These are phyloP conservation scores for Kalanchoe fedtschenkoi DNA, from an alignment of 164 flowering plant species.

Conservation along the genomic window DNA sequence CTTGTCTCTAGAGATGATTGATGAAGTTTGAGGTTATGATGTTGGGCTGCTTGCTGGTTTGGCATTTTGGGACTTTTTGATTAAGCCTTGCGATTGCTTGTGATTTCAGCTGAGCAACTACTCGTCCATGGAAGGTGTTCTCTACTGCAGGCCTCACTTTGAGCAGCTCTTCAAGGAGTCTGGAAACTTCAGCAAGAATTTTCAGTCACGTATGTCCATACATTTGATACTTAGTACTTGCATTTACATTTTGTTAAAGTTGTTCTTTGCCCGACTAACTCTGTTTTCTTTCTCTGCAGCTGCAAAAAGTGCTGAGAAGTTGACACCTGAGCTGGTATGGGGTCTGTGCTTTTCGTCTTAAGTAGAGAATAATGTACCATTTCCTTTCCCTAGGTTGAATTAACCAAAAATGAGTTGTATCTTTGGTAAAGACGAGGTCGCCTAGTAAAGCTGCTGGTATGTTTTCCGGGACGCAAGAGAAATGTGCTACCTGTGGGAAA, in stretches of 20 bases:
- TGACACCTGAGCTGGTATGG: conserved; percentile 5
- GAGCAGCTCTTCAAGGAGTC: conserved; percentile 71
- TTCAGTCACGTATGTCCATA: conserved; percentile 25
- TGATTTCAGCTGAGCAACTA: conserved; percentile 44
- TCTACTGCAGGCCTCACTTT: conserved; percentile 59
- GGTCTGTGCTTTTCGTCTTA: neutral
- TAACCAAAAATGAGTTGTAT: neutral
- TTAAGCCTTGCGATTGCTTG: neutral
- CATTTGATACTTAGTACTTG: neutral
- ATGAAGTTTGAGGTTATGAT: neutral
- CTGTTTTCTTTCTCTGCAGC: neutral
- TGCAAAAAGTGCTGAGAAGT: conserved; percentile 5
- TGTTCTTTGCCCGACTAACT: no score
- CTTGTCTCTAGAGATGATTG: neutral
- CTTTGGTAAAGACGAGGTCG: conserved; percentile 61
- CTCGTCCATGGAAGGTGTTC: conserved; percentile 67
- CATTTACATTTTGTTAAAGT: neutral
- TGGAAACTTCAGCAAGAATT: conserved; percentile 65
- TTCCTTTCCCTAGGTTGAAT: neutral
- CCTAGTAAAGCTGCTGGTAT: conserved; percentile 93
- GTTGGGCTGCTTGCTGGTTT: neutral
- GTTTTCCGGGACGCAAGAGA: conserved; percentile 98
- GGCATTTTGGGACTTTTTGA: neutral
- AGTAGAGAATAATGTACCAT: neutral
- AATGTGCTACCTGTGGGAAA: conserved; percentile 97